A percentile compares a stretch with the other conserved stretches of the same genome.
Conservation (phyloP, 2,329 filamentous ascomycete genomes). For the Plenodomus tracheiphilus region DNA sequence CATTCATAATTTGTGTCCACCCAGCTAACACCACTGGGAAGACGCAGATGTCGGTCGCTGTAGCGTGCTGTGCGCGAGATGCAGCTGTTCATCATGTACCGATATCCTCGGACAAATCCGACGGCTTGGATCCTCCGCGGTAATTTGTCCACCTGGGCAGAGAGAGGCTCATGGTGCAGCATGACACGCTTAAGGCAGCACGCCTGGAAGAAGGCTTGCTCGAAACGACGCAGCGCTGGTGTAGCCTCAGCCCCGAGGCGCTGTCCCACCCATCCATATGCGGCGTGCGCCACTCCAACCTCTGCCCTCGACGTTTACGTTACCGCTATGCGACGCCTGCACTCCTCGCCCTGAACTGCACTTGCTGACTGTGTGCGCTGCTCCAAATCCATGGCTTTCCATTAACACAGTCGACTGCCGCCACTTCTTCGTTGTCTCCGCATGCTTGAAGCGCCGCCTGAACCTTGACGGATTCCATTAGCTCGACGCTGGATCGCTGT, state of each 20-base stretch:
- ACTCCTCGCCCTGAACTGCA: conserved; percentile 2
- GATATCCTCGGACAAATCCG: too few species aligned
- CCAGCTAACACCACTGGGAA: too few species aligned
- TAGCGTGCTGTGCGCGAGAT: too few species aligned
- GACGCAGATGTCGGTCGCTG: too few species aligned
- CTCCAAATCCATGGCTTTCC: not conserved
- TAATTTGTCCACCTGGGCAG: conserved; percentile 40
- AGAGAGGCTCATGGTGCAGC: conserved; percentile 13
- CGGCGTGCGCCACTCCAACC: conserved; percentile 6
- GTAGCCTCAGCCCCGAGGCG: conserved; percentile 12
- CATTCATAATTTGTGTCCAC: too few species aligned
- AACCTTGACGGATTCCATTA: not conserved
- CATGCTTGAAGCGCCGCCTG: not conserved
- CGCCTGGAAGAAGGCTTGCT: conserved; percentile 22
- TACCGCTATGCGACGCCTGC: conserved; percentile 4
- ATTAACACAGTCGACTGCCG: not conserved
- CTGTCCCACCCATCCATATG: conserved; percentile 3
- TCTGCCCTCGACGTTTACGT: conserved; percentile 1
- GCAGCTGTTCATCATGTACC: too few species aligned
- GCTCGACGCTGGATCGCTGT: conserved; percentile 3
- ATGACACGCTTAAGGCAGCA: conserved; percentile 25
- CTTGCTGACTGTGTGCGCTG: not conserved
- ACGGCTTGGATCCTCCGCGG: conserved; percentile 23
- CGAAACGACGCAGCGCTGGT: conserved; percentile 12
- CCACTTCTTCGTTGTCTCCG: not conserved